These are phyloP conservation scores for Lasiodiplodia hormozganensis DNA, from an alignment of 2,329 filamentous ascomycete species.

Conservation along the genomic window DNA sequence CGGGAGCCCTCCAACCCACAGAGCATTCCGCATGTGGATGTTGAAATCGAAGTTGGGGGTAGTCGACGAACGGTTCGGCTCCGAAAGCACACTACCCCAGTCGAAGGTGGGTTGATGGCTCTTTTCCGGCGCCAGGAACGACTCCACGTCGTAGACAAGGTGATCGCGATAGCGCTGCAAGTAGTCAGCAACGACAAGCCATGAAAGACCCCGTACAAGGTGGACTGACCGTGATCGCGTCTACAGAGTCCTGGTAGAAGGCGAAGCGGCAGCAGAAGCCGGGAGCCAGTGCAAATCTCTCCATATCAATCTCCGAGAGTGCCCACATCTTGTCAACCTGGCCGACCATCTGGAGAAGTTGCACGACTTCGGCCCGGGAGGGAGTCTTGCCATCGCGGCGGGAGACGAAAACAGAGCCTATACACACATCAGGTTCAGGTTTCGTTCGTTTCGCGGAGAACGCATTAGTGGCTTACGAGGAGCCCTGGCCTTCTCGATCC, in stretches of 20 bases:
- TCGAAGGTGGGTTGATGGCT: not conserved
- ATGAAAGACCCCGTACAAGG: not conserved
- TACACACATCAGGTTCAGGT: not conserved
- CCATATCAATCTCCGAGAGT: conserved; percentile 1
- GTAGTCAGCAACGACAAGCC: not conserved
- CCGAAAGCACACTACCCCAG: not conserved
- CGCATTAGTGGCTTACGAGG: conserved; percentile 13
- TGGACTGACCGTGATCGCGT: conserved; percentile 17
- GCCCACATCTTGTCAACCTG: conserved; percentile 27
- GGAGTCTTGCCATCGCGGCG: conserved; percentile 20
- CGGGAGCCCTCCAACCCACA: conserved; percentile 22
- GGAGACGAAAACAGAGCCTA: conserved; percentile 24
- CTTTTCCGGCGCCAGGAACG: conserved; percentile 1
- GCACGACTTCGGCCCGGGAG: not conserved
- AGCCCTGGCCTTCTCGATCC: conserved; percentile 23
- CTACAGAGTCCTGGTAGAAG: conserved; percentile 21
- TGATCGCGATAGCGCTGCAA: conserved; percentile 2
- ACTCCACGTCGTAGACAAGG: conserved; percentile 12
- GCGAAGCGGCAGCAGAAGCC: conserved; percentile 16
- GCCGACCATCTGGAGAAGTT: not conserved
- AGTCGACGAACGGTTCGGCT: not conserved
- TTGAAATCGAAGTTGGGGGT: not conserved
- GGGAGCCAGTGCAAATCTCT: not conserved
- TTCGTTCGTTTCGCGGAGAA: not conserved
- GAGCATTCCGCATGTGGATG: not conserved